Conservation (phyloP, 305 asterid genomes). For the Withania somnifera region DNA sequence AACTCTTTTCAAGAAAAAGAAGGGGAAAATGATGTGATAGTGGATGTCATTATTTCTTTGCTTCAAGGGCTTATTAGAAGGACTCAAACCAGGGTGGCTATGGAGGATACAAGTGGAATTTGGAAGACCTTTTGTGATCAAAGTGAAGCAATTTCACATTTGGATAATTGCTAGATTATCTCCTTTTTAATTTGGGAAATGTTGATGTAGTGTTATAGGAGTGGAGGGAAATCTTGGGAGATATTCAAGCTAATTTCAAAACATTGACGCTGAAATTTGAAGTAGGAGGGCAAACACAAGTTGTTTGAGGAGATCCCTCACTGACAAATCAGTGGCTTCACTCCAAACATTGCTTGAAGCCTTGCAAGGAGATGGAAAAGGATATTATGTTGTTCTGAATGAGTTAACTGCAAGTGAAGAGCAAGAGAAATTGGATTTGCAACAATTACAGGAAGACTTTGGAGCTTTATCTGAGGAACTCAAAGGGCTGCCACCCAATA, state of each 20-base stretch:
- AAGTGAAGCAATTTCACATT: no score
- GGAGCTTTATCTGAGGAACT: background rate
- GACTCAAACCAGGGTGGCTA: no score
- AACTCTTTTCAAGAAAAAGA: no score
- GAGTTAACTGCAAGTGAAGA: background rate
- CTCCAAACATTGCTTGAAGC: background rate
- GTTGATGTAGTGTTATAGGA: background rate
- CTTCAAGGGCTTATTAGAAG: no score
- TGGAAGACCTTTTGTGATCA: no score
- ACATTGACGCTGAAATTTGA: background rate
- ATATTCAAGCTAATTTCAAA: background rate
- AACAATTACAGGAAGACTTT: background rate
- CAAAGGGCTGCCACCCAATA: background rate
- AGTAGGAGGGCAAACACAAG: background rate
- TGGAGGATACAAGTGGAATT: no score
- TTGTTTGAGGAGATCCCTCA: background rate
- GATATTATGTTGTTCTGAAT: background rate
- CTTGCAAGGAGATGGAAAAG: background rate
- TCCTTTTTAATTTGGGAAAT: background rate
- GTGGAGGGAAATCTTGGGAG: background rate
- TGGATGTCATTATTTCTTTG: no score
- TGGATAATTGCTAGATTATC: no score
- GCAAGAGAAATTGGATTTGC: background rate
- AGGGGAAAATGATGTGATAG: no score
- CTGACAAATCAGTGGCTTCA: background rate